Base-by-base conservation (phyloP, 306 rosid genomes). In the Carpinus fangiana region DNA sequence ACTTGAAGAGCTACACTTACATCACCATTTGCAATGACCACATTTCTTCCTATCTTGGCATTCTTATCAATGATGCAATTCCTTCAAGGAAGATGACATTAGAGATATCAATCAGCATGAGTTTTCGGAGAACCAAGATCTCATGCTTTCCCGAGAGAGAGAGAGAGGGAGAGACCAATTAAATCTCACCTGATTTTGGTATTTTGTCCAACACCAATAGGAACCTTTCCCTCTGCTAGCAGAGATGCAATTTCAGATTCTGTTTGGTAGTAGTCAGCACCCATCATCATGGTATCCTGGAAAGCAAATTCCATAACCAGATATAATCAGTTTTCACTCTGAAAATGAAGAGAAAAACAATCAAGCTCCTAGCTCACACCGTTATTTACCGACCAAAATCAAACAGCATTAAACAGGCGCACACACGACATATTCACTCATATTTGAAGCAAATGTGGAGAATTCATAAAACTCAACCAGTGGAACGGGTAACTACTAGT, bases 201-300 rank as follows among this genome's bases (percentile, higher is more conserved):
- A 77, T 91, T 91, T 83, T 88, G 89, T 61, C 99, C 99, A 36
- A 95, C 97, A 47, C 99, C 99, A 79, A 95, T 75, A n/a, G 99
- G 99, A 84, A 93, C 95, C 83, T 89, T 91, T 76, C 98, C 98
- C 62, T 86, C 86, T 13, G 97, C 93, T 69, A 91, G 86, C 68
- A 87, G 83, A 66, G 92, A 93, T 12, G 93, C 94, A 84, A 95
- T 89, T 88, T 95, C 99, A 34, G 89, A 28, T 70, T 95, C 99
- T 0, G 99, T 95, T 85, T 95, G 99, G 87, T 95, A 95, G 79
- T 93, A 95, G 65, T 95, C 99, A 61, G 99, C 98, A 72, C 99
- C 99, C 97, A 95, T 95, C 99, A 95, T 90, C 98, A 95, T 93
- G 34, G 99, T 93, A 79, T 93, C 98, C 99, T 95, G 84, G 70